phyloP scores from a whole-genome alignment of 352 stramenopile species.

The Pythium dissotocum region DNA sequence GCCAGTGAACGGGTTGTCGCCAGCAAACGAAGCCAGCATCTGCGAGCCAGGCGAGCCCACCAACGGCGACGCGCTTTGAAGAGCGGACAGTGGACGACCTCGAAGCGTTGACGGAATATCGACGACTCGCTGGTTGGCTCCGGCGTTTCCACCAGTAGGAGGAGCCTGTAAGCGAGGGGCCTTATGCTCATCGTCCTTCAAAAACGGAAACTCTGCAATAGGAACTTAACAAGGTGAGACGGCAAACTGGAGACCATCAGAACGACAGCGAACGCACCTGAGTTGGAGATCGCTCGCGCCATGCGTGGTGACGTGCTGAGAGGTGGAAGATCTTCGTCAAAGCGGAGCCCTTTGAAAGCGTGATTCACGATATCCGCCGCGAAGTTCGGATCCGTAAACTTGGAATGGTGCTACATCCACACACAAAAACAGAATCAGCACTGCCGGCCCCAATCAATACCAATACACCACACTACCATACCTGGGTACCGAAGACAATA shows the following conservation, averaged over 20 bases:
- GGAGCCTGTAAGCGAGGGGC: background rate
- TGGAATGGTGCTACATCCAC: slow-evolving; percentile 24
- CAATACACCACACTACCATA: slow-evolving; percentile 7
- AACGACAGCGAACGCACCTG: slow-evolving; percentile 29
- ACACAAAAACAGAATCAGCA: background rate
- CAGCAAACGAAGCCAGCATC: slow-evolving; percentile 57
- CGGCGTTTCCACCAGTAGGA: background rate
- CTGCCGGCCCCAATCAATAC: background rate
- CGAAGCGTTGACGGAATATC: background rate
- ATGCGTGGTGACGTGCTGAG: slow-evolving; percentile 46
- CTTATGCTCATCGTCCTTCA: slow-evolving; percentile 58
- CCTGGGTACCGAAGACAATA: slow-evolving; percentile 41
- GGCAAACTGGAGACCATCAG: background rate
- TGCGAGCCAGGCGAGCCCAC: slow-evolving; percentile 57
- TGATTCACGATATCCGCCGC: slow-evolving; percentile 60
- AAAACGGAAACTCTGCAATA: slow-evolving; percentile 57
- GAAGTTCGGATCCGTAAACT: slow-evolving; percentile 42
- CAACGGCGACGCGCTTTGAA: slow-evolving; percentile 25
- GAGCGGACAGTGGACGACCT: slow-evolving; percentile 14
- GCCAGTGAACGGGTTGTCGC: slow-evolving; percentile 54
- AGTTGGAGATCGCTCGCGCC: slow-evolving; percentile 65
- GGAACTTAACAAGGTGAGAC: background rate
- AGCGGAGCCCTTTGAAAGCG: slow-evolving; percentile 61
- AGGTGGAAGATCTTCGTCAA: slow-evolving; percentile 38
- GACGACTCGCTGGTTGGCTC: background rate